phyloP scores from a whole-genome alignment of 306 rosid genomes.

The Sphenostylis stenocarpa region DNA sequence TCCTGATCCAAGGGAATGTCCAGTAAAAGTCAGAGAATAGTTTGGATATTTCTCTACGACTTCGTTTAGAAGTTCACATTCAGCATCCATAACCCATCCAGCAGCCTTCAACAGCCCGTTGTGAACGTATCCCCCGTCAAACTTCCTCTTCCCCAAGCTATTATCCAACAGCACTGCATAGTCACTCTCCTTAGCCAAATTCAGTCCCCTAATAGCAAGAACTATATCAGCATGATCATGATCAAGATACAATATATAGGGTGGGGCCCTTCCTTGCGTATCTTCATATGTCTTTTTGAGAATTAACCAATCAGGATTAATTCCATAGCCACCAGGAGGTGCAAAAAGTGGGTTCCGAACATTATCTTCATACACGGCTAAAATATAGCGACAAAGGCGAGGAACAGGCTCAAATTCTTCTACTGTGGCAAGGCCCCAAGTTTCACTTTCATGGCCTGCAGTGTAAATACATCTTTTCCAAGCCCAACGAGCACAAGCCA shows the following conservation, averaged over 20 bases:
- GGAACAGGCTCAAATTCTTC: slow-evolving; percentile 91
- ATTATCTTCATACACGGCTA: slow-evolving; percentile 87
- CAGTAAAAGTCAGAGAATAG: slow-evolving; percentile 85
- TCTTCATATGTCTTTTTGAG: slow-evolving; percentile 67
- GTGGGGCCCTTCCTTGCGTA: slow-evolving; percentile 73
- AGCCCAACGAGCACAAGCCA: slow-evolving; percentile 93
- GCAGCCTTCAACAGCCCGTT: slow-evolving; percentile 94
- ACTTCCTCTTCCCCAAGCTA: slow-evolving; percentile 77
- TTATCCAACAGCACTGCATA: slow-evolving; percentile 84
- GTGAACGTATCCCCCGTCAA: slow-evolving; percentile 96
- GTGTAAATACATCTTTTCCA: slow-evolving; percentile 90
- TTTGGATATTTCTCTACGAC: slow-evolving; percentile 66
- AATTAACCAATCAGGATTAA: slow-evolving; percentile 66
- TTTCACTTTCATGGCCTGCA: slow-evolving; percentile 94
- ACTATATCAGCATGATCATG: slow-evolving; percentile 79
- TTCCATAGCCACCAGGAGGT: slow-evolving; percentile 90
- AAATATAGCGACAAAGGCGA: slow-evolving; percentile 83
- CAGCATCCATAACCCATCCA: slow-evolving; percentile 71
- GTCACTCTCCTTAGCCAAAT: slow-evolving; percentile 87
- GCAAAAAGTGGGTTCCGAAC: slow-evolving; percentile 73
- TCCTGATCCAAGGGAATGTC: slow-evolving; percentile 97
- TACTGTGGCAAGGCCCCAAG: slow-evolving; percentile 75
- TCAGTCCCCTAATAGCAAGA: slow-evolving; percentile 88
- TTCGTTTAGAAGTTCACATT: slow-evolving; percentile 61
- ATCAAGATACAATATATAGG: slow-evolving; percentile 79